Evolutionary conservation across 2,329 filamentous ascomycete species (phyloP), one percentile per base, ranked within the genome.

Genomic region (Hymenoscyphus repandus): DNA sequence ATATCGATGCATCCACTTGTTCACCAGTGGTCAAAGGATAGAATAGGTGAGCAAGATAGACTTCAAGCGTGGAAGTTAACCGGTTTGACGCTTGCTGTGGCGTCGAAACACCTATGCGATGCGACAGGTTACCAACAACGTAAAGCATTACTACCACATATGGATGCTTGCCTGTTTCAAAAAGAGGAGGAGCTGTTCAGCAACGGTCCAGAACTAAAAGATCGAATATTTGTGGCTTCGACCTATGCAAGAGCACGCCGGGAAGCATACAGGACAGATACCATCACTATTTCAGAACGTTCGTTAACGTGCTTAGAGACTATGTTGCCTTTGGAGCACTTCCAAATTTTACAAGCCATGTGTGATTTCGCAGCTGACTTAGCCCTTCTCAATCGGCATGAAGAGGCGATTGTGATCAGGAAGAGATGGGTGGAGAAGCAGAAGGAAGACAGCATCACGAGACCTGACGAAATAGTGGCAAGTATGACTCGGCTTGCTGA

Each of bases 1-100:
- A 54, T 58, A 7, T 65, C 66, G 13, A 67, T 69, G 55, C 67
- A 70, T 52, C 65, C 65, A 6, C 57, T 70, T 2, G 60, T 64
- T 11, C 68, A 70, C 48, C 59, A 64, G 2, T 70, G 66, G 67
- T 65, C 53, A 2, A 38, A 49, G 22, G 42, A 51, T 17, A 45
- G 56, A 6, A 45, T 56, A 38, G 7, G 41, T 0, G 38, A 49
- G 1, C 5, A 10, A n/a, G 39, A 57, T 44, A 43, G 47, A 20
- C 13, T 1, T 7, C 17, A 27, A 39, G 46, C 30, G 10, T 57
- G 47, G 45, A 40, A 33, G 10, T 46, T 20, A 13, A 22, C 42
- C 10, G 12, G 41, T 2, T 12, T 46, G 9, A 51, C 45, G 4
- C 13, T 54, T 13, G n/a, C 46, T 3, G 18, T n/a, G 11, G 18